Conservation (phyloP, 2,329 filamentous ascomycete species). For the Myriosclerotinia scirpicola region DNA sequence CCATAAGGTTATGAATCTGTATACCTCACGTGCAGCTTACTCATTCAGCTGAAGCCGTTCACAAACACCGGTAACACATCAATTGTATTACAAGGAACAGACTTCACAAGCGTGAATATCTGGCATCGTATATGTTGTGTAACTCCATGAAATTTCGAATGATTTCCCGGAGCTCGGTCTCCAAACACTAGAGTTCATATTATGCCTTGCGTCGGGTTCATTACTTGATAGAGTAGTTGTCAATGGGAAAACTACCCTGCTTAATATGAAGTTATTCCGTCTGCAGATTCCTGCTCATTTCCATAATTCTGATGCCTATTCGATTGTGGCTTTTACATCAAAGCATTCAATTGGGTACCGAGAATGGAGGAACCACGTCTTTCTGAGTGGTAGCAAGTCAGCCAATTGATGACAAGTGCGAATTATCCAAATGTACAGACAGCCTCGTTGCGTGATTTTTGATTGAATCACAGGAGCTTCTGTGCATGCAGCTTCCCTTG, state of each 20-base stretch:
- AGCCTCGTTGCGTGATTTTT: background rate
- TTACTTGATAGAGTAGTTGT: background rate
- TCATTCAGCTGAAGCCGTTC: background rate
- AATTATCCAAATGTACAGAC: background rate
- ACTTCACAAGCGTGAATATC: background rate
- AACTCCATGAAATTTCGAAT: background rate
- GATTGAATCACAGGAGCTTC: background rate
- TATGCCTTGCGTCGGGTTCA: background rate
- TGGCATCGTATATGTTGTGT: conserved; percentile 1
- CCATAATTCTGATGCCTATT: background rate
- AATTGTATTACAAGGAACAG: background rate
- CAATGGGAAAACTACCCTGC: background rate
- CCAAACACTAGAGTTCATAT: background rate
- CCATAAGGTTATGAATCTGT: background rate
- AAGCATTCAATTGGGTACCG: background rate
- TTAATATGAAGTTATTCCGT: background rate
- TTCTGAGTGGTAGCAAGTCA: background rate
- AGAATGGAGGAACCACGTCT: background rate
- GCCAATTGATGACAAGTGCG: background rate
- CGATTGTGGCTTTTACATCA: background rate
- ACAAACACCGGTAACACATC: background rate
- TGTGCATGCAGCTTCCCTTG: background rate
- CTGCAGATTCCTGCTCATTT: background rate
- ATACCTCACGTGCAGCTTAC: background rate
- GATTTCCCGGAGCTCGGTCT: background rate